Conservation (phyloP, 179 eudicot genomes). For the Sideroxylon spinosum region DNA sequence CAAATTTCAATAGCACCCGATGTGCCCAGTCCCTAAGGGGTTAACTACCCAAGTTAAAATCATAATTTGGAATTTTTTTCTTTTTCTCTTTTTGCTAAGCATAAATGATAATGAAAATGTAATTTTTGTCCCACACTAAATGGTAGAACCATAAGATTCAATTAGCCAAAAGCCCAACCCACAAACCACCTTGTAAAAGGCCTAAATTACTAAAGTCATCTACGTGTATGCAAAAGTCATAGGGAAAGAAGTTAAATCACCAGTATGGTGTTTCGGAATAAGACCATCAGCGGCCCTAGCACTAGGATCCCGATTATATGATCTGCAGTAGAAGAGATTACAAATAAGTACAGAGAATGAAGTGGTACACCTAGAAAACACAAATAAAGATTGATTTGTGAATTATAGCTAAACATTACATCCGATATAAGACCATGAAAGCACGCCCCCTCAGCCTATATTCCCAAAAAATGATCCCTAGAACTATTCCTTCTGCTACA, state of each 20-base stretch:
- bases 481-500: constrained; percentile 75
- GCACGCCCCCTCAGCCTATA: constrained; percentile 66
- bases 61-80: no score
- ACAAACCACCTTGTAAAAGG: no score
- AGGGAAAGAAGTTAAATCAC: constrained; percentile 37
- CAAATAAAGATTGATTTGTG: not conserved
- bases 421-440: constrained; percentile 79
- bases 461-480: constrained; percentile 91
- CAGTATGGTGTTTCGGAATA: constrained; percentile 71
- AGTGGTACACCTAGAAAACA: not conserved
- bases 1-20: not conserved
- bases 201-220: not conserved
- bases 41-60: not conserved
- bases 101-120: no score
- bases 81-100: no score
- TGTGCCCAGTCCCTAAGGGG: not conserved
- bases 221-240: not conserved
- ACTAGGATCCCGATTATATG: constrained; percentile 83
- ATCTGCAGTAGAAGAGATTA: constrained; percentile 38
- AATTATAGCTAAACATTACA: constrained; percentile 40
- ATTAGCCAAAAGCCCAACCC: no score
- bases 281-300: constrained; percentile 61
- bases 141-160: no score
- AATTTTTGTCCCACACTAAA: no score
- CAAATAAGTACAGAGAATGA: constrained; percentile 10